Base-by-base conservation (phyloP, 2,329 filamentous ascomycete genomes). In the Monilinia polystroma region DNA sequence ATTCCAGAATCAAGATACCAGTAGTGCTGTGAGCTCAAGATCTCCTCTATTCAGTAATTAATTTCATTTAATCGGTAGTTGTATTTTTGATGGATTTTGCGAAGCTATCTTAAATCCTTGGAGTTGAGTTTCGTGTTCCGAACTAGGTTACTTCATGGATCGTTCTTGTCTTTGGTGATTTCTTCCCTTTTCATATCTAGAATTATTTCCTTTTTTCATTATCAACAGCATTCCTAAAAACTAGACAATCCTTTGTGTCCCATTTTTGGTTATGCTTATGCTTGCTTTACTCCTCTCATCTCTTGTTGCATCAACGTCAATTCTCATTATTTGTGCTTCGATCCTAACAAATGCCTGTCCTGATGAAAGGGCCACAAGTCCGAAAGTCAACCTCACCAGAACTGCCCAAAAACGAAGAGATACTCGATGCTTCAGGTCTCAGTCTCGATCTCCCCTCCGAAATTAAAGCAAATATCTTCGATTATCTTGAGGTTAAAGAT, bases 321-420 rank as follows among this genome's bases (percentile, higher is more conserved):
- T 38, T 52, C 38, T 62, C 23, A 26, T 62, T 62, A 20, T 62
- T 51, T 62, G 58, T 62, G 47, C 29, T 23, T 51, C 58, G 12
- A 41, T 51, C 26, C 47, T 62, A 23, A 62, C 29, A 20, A 62
- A 62, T 62, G 58, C n/a, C 45, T 52, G 58, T 45, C 58, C 58
- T 18, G n/a, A 26, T 14, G 32, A 51, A 51, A 45, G 58, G 7
- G 41, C 32, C 51, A 4, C 58, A 51, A 38, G 8, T 8, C 32
- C 45, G 38, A 62, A 8, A 49, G 11, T 51, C 58, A 62, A 51
- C 14, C 38, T 62, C 45, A 52, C 32, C 3, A 62, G 10, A 35
- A 51, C 3, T 26, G 58, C 45, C 4, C 4, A 26, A 20, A 62
- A 62, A 14, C n/a, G 58, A 51, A 62, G 45, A 62, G 51, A 8